Percentiles rank a stretch among this genome's conserved stretches.
phyloP scores from a whole-genome alignment of 495 filamentous ascomycete species.

The Podospora fimiseda region DNA sequence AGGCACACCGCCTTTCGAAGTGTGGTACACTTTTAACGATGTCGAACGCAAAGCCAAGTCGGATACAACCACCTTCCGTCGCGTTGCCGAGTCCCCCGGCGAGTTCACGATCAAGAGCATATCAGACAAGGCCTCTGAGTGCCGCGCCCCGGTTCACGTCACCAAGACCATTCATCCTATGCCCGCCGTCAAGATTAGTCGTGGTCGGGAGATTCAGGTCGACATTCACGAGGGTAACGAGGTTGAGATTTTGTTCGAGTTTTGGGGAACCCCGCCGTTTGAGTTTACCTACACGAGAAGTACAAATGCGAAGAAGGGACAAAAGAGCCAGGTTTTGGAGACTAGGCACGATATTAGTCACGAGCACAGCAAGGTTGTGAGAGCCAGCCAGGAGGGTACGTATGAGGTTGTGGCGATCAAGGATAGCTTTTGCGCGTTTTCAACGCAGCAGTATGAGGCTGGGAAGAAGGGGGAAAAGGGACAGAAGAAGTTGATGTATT shows the following conservation, averaged over 20 bases:
- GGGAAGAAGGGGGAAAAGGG: slow-evolving; percentile 5
- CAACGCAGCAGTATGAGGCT: slow-evolving; percentile 43
- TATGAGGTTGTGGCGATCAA: slow-evolving; percentile 96
- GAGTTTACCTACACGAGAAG: slow-evolving; percentile 95
- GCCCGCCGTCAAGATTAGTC: slow-evolving; percentile 81
- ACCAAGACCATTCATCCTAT: slow-evolving; percentile 81
- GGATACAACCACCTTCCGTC: slow-evolving; percentile 70
- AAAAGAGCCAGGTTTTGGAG: slow-evolving; percentile 73
- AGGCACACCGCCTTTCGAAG: slow-evolving; percentile 81
- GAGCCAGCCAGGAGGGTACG: slow-evolving; percentile 84
- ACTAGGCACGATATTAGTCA: slow-evolving; percentile 79
- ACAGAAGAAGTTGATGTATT: slow-evolving; percentile 18
- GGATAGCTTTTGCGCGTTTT: slow-evolving; percentile 83
- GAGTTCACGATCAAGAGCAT: slow-evolving; percentile 80
- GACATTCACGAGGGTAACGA: slow-evolving; percentile 96
- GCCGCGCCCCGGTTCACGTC: slow-evolving; percentile 69
- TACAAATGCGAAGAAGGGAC: slow-evolving; percentile 70
- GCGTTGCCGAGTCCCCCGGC: slow-evolving; percentile 84
- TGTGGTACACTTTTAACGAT: slow-evolving; percentile 84
- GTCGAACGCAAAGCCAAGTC: slow-evolving; percentile 70
- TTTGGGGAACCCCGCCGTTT: slow-evolving; percentile 92
- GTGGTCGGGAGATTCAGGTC: slow-evolving; percentile 66
- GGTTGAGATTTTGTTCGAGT: slow-evolving; percentile 86
- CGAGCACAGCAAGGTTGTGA: slow-evolving; percentile 70
- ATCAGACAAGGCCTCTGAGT: slow-evolving; percentile 74